These are phyloP conservation scores for Alternaria viburni DNA, from an alignment of 2,329 filamentous ascomycete genomes.

Conservation along the genomic window DNA sequence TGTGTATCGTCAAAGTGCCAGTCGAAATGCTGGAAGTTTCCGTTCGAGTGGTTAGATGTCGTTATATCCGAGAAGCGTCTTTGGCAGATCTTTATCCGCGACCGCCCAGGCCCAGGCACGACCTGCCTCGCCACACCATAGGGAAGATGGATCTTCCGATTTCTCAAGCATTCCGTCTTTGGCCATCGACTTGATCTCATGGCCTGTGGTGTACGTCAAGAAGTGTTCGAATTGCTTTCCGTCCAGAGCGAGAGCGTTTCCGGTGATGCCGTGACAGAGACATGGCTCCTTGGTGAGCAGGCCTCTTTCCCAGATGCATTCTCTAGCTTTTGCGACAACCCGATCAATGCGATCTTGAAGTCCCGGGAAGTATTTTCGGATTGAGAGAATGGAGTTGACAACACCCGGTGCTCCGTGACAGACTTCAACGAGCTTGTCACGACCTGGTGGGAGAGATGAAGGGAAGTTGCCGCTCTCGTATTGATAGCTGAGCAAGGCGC, in stretches of 20 bases:
- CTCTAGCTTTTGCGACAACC: slow-evolving; percentile 59
- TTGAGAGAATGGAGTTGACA: slow-evolving; percentile 62
- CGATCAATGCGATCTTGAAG: slow-evolving; percentile 61
- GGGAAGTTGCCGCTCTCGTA: slow-evolving; percentile 69
- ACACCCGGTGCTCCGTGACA: slow-evolving; percentile 72
- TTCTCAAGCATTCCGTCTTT: slow-evolving; percentile 60
- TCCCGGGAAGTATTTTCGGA: slow-evolving; percentile 63
- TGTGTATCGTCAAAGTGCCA: slow-evolving; percentile 18
- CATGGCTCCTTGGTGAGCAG: slow-evolving; percentile 69
- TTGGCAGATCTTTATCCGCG: slow-evolving; percentile 53
- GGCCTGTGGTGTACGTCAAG: slow-evolving; percentile 62
- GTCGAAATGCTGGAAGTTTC: neutral
- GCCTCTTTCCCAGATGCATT: slow-evolving; percentile 63
- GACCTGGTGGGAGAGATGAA: slow-evolving; percentile 58
- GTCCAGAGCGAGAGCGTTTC: slow-evolving; percentile 66
- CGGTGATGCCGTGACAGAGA: slow-evolving; percentile 69
- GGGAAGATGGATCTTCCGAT: slow-evolving; percentile 56
- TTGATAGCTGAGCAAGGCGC: slow-evolving; percentile 65
- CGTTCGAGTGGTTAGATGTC: slow-evolving; percentile 47
- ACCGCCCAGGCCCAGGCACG: slow-evolving; percentile 58
- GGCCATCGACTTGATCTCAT: slow-evolving; percentile 62
- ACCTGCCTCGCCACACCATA: slow-evolving; percentile 59
- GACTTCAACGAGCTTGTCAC: slow-evolving; percentile 65
- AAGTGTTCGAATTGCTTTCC: slow-evolving; percentile 63
- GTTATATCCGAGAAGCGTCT: slow-evolving; percentile 58